These are phyloP conservation scores for Emydomyces testavorans DNA, from an alignment of 2,329 filamentous ascomycete genomes.

Conservation along the genomic window DNA sequence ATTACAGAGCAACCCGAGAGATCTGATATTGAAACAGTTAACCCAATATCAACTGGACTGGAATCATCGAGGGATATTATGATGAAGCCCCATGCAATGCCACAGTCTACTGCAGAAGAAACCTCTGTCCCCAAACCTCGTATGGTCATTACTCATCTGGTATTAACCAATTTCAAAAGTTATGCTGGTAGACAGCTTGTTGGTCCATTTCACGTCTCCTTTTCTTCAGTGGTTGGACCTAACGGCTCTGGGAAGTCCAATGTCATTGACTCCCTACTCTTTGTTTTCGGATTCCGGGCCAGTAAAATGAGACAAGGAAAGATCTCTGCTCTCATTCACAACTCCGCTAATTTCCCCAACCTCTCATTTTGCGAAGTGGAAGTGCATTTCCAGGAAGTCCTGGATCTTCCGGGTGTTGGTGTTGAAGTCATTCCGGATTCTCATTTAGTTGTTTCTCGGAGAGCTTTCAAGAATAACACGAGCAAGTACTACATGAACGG, in stretches of 20 bases:
- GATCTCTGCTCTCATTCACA: conserved; percentile 94
- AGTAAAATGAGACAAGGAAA: conserved; percentile 99
- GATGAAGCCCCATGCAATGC: conserved; percentile 66
- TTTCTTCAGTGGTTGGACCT: conserved; percentile 93
- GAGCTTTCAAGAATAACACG: conserved; percentile 93
- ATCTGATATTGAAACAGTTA: conserved; percentile 54
- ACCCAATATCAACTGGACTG: conserved; percentile 62
- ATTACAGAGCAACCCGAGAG: conserved; percentile 54
- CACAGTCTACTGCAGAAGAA: conserved; percentile 55
- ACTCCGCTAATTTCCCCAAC: conserved; percentile 76
- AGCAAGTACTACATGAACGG: conserved; percentile 97
- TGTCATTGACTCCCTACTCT: conserved; percentile 92
- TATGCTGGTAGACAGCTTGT: conserved; percentile 93
- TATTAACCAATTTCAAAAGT: conserved; percentile 96
- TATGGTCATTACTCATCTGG: conserved; percentile 83
- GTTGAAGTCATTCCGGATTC: conserved; percentile 72
- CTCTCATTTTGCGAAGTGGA: conserved; percentile 89
- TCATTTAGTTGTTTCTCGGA: conserved; percentile 74
- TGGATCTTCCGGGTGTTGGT: conserved; percentile 68
- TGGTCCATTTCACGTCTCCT: conserved; percentile 90
- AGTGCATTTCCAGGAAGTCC: conserved; percentile 90
- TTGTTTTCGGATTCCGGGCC: conserved; percentile 97
- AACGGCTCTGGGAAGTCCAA: conserved; percentile 99
- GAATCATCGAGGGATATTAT: conserved; percentile 92
- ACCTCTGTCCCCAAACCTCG: conserved; percentile 67